Percentiles rank a stretch among this genome's conserved stretches.
Conservation (phyloP, 345 rosid species). For the Viola odorata region DNA sequence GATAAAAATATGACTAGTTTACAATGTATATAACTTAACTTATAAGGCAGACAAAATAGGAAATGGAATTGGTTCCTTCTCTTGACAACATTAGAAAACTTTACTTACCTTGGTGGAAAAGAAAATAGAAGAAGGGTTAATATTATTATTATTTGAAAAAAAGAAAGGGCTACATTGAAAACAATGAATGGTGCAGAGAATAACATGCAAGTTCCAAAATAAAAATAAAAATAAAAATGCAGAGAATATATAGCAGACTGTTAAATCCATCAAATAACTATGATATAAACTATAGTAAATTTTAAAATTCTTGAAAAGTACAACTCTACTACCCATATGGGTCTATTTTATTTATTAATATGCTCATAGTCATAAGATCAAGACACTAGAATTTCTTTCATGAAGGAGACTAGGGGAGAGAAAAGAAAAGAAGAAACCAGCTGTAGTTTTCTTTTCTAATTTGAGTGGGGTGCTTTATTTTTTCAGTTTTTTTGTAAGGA, state of each 20-base stretch:
- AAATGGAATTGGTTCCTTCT: background rate
- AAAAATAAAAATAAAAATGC: no score
- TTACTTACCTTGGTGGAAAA: background rate
- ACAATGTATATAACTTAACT: no score
- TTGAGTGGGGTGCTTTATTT: slow-evolving; percentile 3
- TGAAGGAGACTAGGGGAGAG: slow-evolving; percentile 4
- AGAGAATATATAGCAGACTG: no score
- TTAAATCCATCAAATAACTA: no score
- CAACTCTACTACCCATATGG: slow-evolving; percentile 18
- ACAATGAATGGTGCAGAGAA: slow-evolving; percentile 5
- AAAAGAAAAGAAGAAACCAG: slow-evolving; percentile 8
- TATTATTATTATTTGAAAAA: no score
- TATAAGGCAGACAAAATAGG: background rate
- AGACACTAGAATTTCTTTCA: background rate
- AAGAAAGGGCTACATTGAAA: no score
- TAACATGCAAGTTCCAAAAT: background rate
- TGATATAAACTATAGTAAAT: background rate
- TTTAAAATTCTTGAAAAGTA: slow-evolving; percentile 5
- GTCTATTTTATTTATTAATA: slow-evolving; percentile 38
- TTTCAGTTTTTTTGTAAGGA: slow-evolving; percentile 40
- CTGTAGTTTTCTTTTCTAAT: background rate
- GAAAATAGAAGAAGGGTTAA: no score
- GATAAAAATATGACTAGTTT: no score
- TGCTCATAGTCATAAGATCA: slow-evolving; percentile 36
- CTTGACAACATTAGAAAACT: slow-evolving; percentile 1